A percentile compares a stretch with the other conserved stretches of the same genome.
Evolutionary conservation across 139 green algal genomes (phyloP).

Genomic region (Chlorella ohadii): DNA sequence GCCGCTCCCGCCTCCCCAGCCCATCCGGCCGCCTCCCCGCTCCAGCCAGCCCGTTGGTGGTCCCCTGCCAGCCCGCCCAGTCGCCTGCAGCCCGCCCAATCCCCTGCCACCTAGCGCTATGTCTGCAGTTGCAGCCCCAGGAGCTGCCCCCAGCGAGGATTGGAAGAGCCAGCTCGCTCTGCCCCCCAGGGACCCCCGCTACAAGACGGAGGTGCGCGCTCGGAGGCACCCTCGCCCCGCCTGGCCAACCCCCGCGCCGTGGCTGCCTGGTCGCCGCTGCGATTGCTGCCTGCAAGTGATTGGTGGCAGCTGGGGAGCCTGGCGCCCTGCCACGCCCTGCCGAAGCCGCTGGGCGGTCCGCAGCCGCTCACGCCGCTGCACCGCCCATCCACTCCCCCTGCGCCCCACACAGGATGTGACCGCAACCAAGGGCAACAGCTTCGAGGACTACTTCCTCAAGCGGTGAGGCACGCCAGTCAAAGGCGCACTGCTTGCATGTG

Average conservation of each 20-base stretch:
- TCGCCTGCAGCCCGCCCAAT: neutral
- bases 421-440: conserved; percentile 97
- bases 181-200: conserved; percentile 84
- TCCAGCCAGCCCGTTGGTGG: no score
- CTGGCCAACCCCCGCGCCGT: no score
- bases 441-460: conserved; percentile 99
- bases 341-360: neutral
- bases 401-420: conserved; percentile 95
- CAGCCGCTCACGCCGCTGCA: neutral
- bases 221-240: no score
- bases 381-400: no score
- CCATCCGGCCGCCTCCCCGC: no score
- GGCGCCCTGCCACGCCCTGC: neutral
- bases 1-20: no score
- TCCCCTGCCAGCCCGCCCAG: neutral
- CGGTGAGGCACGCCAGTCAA: conserved; percentile 52
- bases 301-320: neutral
- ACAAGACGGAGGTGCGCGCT: conserved; percentile 87
- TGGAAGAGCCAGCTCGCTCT: conserved; percentile 90
- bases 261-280: neutral
- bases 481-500: no score
- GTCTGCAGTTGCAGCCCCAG: neutral
- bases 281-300: neutral
- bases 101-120: neutral
- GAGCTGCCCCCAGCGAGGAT: conserved; percentile 43